Evolutionary conservation across 2,329 filamentous ascomycete genomes (phyloP).

Genomic region (Sporothrix variecibatus): DNA sequence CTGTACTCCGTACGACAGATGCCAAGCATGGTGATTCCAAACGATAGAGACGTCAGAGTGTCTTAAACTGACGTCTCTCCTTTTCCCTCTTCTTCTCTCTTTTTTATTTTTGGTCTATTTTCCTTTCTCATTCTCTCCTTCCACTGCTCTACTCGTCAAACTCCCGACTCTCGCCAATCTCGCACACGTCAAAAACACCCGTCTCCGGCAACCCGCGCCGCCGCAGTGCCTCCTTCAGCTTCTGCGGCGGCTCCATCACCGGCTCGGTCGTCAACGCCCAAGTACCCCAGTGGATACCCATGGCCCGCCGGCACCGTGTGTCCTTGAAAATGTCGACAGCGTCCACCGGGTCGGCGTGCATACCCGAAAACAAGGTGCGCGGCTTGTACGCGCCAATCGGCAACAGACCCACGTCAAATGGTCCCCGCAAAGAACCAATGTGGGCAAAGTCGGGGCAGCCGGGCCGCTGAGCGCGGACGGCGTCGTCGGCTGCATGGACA

Average conservation of each 20-base stretch:
- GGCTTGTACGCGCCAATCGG: conserved; percentile 90
- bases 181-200: conserved; percentile 78
- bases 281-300: conserved; percentile 92
- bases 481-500: conserved; percentile 63
- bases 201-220: conserved; percentile 67
- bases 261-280: conserved; percentile 87
- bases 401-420: conserved; percentile 88
- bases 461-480: conserved; percentile 72
- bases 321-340: conserved; percentile 87
- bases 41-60: not conserved
- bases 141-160: conserved; percentile 45
- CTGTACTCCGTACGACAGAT: not conserved
- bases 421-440: conserved; percentile 76
- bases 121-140: too few species aligned
- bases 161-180: conserved; percentile 80
- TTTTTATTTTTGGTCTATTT: not conserved
- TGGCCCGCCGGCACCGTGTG: conserved; percentile 72
- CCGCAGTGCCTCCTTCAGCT: conserved; percentile 71
- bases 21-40: not conserved
- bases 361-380: conserved; percentile 69
- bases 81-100: not conserved
- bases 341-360: conserved; percentile 87
- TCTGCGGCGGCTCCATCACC: conserved; percentile 75
- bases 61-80: not conserved
- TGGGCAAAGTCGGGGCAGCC: conserved; percentile 81